Percentiles rank a stretch among this genome's conserved stretches.
Evolutionary conservation across 345 rosid genomes (phyloP).

Genomic region (Bruguiera parviflora): DNA sequence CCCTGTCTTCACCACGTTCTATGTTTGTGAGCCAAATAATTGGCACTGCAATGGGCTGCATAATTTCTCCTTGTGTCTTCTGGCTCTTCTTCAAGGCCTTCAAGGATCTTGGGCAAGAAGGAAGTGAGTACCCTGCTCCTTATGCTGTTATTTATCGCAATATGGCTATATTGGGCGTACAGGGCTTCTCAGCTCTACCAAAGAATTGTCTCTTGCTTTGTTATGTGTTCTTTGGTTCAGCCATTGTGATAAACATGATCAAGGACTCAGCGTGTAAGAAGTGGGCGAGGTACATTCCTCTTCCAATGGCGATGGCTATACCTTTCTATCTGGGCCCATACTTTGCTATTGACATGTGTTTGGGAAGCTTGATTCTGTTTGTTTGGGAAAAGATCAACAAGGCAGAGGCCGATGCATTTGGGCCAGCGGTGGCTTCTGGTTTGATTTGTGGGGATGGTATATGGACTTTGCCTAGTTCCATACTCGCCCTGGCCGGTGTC

Average conservation of each 20-base stretch:
- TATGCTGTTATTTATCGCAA: conserved; percentile 43
- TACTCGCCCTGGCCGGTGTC: conserved; percentile 22
- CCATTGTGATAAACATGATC: conserved; percentile 32
- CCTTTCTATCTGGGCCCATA: conserved; percentile 48
- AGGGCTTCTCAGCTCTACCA: conserved; percentile 54
- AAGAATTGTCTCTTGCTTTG: conserved; percentile 43
- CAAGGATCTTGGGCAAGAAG: conserved; percentile 36
- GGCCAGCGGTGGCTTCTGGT: conserved; percentile 27
- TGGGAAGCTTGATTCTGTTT: conserved; percentile 49
- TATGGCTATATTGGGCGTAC: conserved; percentile 51
- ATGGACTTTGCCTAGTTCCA: conserved; percentile 28
- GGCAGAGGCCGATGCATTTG: conserved; percentile 30
- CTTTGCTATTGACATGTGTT: conserved; percentile 49
- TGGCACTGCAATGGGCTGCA: conserved; percentile 48
- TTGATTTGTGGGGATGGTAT: conserved; percentile 29
- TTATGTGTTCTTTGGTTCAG: conserved; percentile 37
- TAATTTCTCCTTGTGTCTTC: conserved; percentile 46
- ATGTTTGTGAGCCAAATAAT: conserved; percentile 59
- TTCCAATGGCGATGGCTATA: conserved; percentile 53
- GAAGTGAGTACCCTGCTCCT: conserved; percentile 44
- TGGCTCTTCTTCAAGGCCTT: conserved; percentile 48
- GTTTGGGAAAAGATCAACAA: conserved; percentile 40
- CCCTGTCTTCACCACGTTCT: conserved; percentile 42
- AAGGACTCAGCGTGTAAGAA: conserved; percentile 27
- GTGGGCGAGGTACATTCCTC: conserved; percentile 41